Percentiles rank a stretch among this genome's conserved stretches.
Evolutionary conservation across 768 basidiomycete species (phyloP).

Genomic region (Trametes punicea): DNA sequence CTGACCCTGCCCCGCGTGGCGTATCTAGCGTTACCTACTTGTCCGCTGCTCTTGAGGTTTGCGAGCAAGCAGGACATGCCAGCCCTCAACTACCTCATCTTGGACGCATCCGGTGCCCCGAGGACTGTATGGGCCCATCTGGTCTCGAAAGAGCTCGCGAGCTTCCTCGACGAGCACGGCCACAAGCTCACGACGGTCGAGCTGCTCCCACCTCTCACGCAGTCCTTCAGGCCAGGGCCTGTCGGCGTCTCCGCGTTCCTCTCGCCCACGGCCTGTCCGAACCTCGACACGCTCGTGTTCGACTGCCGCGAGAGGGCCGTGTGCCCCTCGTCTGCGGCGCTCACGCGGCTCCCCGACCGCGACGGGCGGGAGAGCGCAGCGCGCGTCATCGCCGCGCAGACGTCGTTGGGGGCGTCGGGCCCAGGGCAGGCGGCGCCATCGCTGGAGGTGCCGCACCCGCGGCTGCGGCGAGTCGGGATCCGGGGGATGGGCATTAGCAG

Average conservation of each 20-base stretch:
- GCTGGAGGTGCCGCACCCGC: slow-evolving; percentile 22
- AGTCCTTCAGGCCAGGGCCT: slow-evolving; percentile 28
- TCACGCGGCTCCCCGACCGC: slow-evolving; percentile 15
- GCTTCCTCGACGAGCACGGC: slow-evolving; percentile 43
- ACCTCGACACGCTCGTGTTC: slow-evolving; percentile 43
- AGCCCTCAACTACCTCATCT: slow-evolving; percentile 39
- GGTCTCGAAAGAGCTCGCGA: slow-evolving; percentile 24
- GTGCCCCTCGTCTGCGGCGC: slow-evolving; percentile 6
- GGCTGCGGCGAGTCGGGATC: slow-evolving; percentile 47
- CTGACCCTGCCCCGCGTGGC: slow-evolving; percentile 39
- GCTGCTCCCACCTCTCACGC: slow-evolving; percentile 30
- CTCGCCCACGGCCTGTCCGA: slow-evolving; percentile 40
- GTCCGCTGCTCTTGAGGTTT: slow-evolving; percentile 34
- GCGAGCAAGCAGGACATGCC: slow-evolving; percentile 42
- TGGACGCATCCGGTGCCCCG: slow-evolving; percentile 29
- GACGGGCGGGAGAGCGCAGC: not conserved
- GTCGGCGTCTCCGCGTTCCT: slow-evolving; percentile 45
- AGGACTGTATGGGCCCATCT: slow-evolving; percentile 6
- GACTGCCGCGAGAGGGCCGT: slow-evolving; percentile 20
- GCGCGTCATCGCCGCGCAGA: not conserved
- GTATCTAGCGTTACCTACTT: slow-evolving; percentile 42
- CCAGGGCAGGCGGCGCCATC: slow-evolving; percentile 4
- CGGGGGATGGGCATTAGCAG: slow-evolving; percentile 40
- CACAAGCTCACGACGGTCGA: slow-evolving; percentile 38
- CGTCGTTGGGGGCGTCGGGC: not conserved